Percentiles rank a stretch among this genome's conserved stretches.
Conservation (phyloP, 148 eudicot genomes). For the Vaccinium myrtillus region DNA sequence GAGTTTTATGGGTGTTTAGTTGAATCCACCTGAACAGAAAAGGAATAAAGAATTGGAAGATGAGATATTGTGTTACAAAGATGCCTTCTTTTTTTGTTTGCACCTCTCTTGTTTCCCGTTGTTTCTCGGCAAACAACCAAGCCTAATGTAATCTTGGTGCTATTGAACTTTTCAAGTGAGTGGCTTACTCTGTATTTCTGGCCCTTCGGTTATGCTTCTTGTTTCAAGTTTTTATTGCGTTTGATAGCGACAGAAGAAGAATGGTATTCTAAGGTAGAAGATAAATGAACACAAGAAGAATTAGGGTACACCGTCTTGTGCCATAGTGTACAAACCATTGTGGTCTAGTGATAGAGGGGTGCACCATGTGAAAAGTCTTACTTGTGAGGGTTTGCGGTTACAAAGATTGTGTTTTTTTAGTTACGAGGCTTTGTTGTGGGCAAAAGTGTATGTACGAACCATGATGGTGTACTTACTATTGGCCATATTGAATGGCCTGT, state of each 20-base stretch:
- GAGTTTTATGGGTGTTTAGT: not conserved
- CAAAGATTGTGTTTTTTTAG: not conserved
- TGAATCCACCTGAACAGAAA: not conserved
- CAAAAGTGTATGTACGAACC: not conserved
- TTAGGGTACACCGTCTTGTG: not conserved
- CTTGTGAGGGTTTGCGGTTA: not conserved
- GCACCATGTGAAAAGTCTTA: not conserved
- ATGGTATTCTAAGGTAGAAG: not conserved
- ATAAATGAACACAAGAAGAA: not conserved
- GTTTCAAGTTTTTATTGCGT: not conserved
- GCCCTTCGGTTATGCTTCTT: not conserved
- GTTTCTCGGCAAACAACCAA: not conserved
- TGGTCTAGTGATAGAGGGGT: not conserved
- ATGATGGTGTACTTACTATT: not conserved
- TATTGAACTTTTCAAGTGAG: not conserved
- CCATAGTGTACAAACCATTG: not conserved
- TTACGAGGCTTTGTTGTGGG: not conserved
- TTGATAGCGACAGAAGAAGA: not conserved
- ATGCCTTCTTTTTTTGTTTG: not conserved
- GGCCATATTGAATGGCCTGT: not conserved
- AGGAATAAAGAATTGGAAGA: not conserved
- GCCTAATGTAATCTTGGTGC: not conserved
- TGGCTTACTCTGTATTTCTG: not conserved
- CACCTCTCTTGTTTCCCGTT: not conserved
- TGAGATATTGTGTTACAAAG: not conserved